Percentiles rank a stretch among this genome's conserved stretches.
Evolutionary conservation across 1,139 yeast species (phyloP).

Genomic region (Groenewaldozyma auringiensis): DNA sequence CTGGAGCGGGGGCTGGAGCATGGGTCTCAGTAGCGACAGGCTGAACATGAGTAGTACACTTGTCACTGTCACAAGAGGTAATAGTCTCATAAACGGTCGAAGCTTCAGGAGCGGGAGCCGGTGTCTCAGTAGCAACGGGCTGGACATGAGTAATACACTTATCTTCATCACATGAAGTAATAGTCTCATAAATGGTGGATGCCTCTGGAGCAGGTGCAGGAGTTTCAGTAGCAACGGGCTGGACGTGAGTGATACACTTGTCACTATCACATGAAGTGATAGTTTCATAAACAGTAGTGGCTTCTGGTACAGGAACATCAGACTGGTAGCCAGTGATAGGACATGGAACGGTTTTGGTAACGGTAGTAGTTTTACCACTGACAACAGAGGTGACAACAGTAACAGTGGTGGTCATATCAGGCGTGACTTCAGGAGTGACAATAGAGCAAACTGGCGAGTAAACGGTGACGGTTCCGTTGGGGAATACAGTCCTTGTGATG

Average conservation of each 20-base stretch:
- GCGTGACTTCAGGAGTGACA: constrained; percentile 1
- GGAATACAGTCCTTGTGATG: constrained; percentile 8
- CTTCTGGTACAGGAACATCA: neutral
- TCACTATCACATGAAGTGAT: constrained; percentile 1
- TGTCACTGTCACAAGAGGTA: neutral
- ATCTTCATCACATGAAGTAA: constrained; percentile 7
- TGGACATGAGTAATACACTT: neutral
- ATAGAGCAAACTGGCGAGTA: constrained; percentile 3
- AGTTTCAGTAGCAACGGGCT: constrained; percentile 5
- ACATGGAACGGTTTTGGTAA: constrained; percentile 3
- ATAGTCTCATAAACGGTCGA: neutral
- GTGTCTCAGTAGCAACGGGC: neutral
- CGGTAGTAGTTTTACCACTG: constrained; percentile 10
- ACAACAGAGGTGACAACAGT: constrained; percentile 7
- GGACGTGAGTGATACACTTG: constrained; percentile 10
- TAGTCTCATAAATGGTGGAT: constrained; percentile 8
- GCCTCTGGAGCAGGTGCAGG: constrained; percentile 11
- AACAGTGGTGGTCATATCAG: constrained; percentile 11
- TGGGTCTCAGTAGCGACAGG: constrained; percentile 3
- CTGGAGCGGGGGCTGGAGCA: constrained; percentile 1
- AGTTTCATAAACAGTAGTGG: neutral
- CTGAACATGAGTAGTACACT: constrained; percentile 3
- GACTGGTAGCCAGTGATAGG: constrained; percentile 1
- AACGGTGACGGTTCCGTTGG: constrained; percentile 2
- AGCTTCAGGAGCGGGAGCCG: neutral